Evolutionary conservation across 345 rosid genomes (phyloP).

Genomic region (Eucalyptus microcorys): DNA sequence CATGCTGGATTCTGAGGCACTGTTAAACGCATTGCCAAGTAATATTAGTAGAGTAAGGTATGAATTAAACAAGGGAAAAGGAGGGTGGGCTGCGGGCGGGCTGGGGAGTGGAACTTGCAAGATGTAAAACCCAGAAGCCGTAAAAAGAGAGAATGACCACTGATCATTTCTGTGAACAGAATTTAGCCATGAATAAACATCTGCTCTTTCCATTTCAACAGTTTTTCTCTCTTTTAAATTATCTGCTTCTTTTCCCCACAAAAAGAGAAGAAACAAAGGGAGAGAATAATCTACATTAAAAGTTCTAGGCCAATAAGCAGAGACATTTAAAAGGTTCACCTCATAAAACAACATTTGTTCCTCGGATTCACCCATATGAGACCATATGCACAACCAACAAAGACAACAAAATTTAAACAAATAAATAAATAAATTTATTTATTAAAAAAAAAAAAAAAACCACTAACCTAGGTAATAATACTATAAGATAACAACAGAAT

Average conservation of each 20-base stretch:
- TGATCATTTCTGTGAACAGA: neutral
- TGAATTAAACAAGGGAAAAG: neutral
- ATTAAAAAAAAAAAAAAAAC: neutral
- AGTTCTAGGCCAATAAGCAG: neutral
- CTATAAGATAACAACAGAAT: neutral
- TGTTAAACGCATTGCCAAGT: slow-evolving; percentile 9
- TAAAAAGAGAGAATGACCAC: neutral
- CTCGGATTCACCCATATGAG: neutral
- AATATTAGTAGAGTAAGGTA: neutral
- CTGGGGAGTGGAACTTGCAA: neutral
- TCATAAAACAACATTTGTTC: neutral
- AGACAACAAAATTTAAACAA: neutral
- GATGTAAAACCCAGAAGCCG: neutral
- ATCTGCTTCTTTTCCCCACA: neutral
- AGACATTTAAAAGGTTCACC: neutral
- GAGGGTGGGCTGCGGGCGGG: neutral
- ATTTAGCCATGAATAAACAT: neutral
- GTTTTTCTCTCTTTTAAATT: neutral
- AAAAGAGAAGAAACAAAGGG: neutral
- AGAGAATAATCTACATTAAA: neutral
- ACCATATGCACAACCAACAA: neutral
- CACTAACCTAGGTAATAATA: neutral
- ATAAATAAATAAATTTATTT: no score
- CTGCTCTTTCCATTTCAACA: neutral
- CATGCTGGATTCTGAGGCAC: slow-evolving; percentile 60